Conservation (phyloP, 2,329 filamentous ascomycete species). For the Monascus ruber region DNA sequence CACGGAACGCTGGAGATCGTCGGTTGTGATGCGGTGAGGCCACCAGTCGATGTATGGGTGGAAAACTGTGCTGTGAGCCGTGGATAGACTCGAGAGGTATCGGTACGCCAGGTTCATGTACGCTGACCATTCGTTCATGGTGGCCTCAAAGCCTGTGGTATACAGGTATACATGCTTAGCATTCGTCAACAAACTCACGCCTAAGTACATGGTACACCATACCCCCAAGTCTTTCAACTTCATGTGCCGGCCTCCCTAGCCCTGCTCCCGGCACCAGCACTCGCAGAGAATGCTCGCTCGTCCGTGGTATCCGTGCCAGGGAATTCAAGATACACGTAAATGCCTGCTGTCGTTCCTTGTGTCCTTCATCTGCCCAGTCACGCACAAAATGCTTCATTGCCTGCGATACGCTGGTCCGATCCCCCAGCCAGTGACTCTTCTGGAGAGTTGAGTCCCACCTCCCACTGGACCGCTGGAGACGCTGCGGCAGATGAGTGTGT, state of each 20-base stretch:
- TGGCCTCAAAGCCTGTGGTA: no score
- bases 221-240: slow-evolving; percentile 36
- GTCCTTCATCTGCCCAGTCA: slow-evolving; percentile 44
- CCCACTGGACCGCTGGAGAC: no score
- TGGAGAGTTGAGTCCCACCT: no score
- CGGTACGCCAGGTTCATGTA: slow-evolving; percentile 47
- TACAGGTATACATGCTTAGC: slow-evolving; percentile 30
- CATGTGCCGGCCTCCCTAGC: slow-evolving; percentile 41
- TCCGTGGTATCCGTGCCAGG: slow-evolving; percentile 7
- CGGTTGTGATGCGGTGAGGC: slow-evolving; percentile 43
- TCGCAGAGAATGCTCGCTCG: slow-evolving; percentile 14
- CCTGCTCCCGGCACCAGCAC: slow-evolving; percentile 45
- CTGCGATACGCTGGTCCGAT: slow-evolving; percentile 41
- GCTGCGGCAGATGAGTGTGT: no score
- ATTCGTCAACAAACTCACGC: neutral
- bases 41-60: slow-evolving; percentile 47
- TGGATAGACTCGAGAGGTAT: slow-evolving; percentile 31
- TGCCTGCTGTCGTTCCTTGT: slow-evolving; percentile 33
- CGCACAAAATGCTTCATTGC: slow-evolving; percentile 47
- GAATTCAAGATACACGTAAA: slow-evolving; percentile 24
- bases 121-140: slow-evolving; percentile 47
- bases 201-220: neutral
- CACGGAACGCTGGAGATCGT: slow-evolving; percentile 37
- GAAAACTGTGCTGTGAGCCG: slow-evolving; percentile 13
- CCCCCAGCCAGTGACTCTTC: slow-evolving; percentile 7